Conservation (phyloP, 2,329 filamentous ascomycete genomes). For the Curvularia lunata region DNA sequence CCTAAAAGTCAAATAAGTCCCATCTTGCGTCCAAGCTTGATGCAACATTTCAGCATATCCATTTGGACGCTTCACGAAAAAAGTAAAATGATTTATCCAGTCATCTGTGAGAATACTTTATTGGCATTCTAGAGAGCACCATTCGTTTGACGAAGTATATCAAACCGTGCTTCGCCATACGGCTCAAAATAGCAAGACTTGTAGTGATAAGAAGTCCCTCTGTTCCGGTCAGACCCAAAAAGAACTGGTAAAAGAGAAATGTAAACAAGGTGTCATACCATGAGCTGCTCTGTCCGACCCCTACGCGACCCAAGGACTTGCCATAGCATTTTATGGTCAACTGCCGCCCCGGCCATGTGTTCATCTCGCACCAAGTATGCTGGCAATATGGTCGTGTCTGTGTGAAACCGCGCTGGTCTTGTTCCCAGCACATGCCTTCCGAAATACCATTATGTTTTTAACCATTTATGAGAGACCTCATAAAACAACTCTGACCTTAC, state of each 20-base stretch:
- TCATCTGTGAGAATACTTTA: neutral
- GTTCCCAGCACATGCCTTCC: neutral
- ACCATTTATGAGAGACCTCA: neutral
- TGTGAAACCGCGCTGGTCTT: neutral
- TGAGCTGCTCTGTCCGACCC: neutral
- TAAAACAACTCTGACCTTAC: neutral
- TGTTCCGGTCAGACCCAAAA: conserved; percentile 16
- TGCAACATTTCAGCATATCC: neutral
- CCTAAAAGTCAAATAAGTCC: neutral
- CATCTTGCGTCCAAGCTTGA: neutral
- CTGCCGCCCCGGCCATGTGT: neutral
- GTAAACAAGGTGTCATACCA: conserved; percentile 13
- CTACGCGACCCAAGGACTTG: neutral
- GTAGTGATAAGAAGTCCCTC: neutral
- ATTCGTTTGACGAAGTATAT: neutral
- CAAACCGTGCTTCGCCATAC: neutral
- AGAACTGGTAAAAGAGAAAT: neutral
- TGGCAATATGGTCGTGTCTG: neutral
- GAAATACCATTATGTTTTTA: neutral
- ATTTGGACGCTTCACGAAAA: neutral
- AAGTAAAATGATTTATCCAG: neutral
- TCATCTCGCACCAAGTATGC: no score
- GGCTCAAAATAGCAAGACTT: neutral
- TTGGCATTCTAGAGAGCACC: conserved; percentile 2
- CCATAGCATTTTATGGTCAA: neutral